phyloP scores from a whole-genome alignment of 2,329 filamentous ascomycete genomes.

The Paecilomyces variotii region DNA sequence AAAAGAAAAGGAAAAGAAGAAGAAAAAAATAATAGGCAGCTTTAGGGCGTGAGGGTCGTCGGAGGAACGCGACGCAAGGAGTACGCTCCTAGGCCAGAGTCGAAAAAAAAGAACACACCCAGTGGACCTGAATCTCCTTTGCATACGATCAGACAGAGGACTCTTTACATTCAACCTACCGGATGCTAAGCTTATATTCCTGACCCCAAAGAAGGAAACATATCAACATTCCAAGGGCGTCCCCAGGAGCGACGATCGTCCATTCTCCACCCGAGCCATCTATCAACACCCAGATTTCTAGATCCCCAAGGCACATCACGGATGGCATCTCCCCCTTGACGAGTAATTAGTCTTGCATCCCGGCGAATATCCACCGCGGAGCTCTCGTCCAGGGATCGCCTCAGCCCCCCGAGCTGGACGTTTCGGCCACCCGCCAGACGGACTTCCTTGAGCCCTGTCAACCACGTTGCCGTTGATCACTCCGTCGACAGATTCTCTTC shows the following conservation, averaged over 20 bases:
- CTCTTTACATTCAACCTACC: conserved; percentile 7
- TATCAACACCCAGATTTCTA: not conserved
- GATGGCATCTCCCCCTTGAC: not conserved
- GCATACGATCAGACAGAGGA: not conserved
- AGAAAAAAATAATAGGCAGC: not conserved
- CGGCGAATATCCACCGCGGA: not conserved
- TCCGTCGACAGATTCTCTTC: not conserved
- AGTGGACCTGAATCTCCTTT: not conserved
- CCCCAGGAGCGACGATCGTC: conserved; percentile 7
- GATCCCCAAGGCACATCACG: not conserved
- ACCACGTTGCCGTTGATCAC: conserved; percentile 18
- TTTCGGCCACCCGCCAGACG: not conserved
- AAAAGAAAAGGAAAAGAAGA: not conserved
- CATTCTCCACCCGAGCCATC: not conserved
- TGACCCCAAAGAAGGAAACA: conserved; percentile 12
- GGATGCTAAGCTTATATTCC: conserved; percentile 14
- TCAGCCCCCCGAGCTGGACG: not conserved
- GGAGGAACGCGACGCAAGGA: not conserved
- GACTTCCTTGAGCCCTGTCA: conserved; percentile 13
- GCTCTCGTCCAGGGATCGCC: conserved; percentile 1
- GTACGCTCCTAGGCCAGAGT: not conserved
- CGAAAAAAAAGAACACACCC: not conserved
- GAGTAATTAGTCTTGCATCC: not conserved
- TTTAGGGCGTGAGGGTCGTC: not conserved
- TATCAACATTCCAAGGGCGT: conserved; percentile 7